Base-by-base conservation (phyloP, 345 rosid genomes). In the Mercurialis annua region DNA sequence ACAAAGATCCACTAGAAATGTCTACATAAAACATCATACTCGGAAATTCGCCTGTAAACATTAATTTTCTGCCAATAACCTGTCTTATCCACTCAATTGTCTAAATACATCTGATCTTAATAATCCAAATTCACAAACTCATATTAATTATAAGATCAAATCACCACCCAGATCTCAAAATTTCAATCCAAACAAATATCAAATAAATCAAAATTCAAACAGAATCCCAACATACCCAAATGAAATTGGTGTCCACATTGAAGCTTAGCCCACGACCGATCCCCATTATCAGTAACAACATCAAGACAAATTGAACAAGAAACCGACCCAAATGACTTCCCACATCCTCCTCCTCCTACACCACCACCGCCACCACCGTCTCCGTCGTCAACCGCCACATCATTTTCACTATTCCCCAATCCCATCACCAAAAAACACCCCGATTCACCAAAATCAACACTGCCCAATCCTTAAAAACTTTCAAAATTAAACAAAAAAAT, bases 221-320 rank as follows among this genome's bases (percentile, higher is more conserved):
- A 2, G 23, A 48, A 38, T 68, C 26, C 53, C 33, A n/a, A 56
- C 83, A 71, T 59, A 93, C 99, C 99, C 62, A 94, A 73, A 80
- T 94, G 99, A 59, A 94, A 94, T 68, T 78, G 90, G 36, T 94
- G 99, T 34, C 92, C 97, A 40, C 99, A 94, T 78, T 91, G 98
- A 78, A 94, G 98, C 80, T 89, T 94, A 34, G 98, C 96, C 99
- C 90, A 89, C 1, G 98, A 83, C 54, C 99, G 96, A 87, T 91
- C 93, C 55, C 93, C 93, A 27, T 81, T 80, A 65, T 86, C 87
- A 48, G 78, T 70, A 15, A 94, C 98, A 17, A 70, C 70, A 47
- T 94, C 99, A 23, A 94, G 95, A 72, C 99, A 94, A 86, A 94
- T 89, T 90, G 99, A 94, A 73, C 98, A 94, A 2, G 97, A 75